A percentile compares a stretch with the other conserved stretches of the same genome.
phyloP scores from a whole-genome alignment of 345 rosid species.

The Camelina laxa region DNA sequence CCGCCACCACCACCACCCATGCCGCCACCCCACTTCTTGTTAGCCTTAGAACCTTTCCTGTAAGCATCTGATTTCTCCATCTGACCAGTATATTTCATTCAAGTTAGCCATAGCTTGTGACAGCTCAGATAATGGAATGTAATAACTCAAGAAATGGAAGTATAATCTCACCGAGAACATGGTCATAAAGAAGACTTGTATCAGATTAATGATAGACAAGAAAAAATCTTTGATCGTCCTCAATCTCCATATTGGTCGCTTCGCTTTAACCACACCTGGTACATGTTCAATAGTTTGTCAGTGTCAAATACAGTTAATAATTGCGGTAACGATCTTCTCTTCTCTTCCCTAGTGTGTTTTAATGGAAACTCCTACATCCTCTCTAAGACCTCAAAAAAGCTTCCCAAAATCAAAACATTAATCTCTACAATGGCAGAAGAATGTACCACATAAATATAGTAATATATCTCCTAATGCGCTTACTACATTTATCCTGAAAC shows the following conservation, averaged over 20 bases:
- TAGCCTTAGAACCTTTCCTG: conserved; percentile 65
- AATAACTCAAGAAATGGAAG: background rate
- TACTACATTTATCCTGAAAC: no score
- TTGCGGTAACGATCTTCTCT: background rate
- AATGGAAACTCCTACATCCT: background rate
- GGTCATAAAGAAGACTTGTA: conserved; percentile 43
- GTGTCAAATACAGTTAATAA: background rate
- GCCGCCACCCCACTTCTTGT: conserved; percentile 93
- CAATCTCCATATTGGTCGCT: conserved; percentile 43
- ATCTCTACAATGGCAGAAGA: background rate
- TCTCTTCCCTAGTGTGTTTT: no score
- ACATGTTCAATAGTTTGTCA: conserved; percentile 4
- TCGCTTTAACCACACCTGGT: conserved; percentile 43
- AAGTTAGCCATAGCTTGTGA: conserved; percentile 6
- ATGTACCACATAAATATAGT: background rate
- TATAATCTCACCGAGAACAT: conserved; percentile 37
- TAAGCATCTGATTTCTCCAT: conserved; percentile 85
- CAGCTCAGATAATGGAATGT: background rate
- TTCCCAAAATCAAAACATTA: background rate
- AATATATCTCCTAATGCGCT: no score
- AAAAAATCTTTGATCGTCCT: conserved; percentile 44
- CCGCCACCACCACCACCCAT: conserved; percentile 79
- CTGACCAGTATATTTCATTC: conserved; percentile 37
- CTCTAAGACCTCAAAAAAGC: background rate
- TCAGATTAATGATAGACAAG: conserved; percentile 40